Conservation (phyloP, 441 rosid species). For the Jatropha multifida region DNA sequence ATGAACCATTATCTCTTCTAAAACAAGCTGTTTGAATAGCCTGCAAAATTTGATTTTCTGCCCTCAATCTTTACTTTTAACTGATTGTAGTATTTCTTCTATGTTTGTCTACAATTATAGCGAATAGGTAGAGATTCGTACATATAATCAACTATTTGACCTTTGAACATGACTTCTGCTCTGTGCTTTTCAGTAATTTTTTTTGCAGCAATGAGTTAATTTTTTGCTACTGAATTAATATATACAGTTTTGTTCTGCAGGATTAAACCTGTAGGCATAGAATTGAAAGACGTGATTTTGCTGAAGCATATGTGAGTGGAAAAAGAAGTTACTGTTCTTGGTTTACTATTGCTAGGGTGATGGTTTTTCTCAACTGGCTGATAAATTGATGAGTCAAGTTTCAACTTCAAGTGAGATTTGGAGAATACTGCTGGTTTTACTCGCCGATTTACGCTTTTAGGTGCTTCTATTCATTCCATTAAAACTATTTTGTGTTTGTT, state of each 20-base stretch:
- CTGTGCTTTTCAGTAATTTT: neutral
- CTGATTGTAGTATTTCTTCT: neutral
- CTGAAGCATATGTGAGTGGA: neutral
- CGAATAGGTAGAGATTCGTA: neutral
- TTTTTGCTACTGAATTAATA: neutral
- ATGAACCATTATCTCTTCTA: no score
- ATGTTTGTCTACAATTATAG: neutral
- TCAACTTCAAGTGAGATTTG: no score
- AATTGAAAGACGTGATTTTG: neutral
- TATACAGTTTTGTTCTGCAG: constrained; percentile 2
- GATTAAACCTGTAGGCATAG: neutral
- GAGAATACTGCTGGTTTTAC: neutral
- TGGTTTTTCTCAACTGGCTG: neutral
- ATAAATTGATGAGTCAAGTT: neutral
- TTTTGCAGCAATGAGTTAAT: neutral
- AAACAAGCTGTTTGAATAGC: neutral
- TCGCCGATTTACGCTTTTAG: neutral
- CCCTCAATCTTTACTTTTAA: neutral
- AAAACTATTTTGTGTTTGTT: neutral
- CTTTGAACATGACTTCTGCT: neutral
- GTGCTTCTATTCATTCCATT: neutral
- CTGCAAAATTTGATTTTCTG: neutral
- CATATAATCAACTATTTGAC: neutral
- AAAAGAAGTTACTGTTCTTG: neutral
- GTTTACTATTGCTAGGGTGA: neutral